Conservation (phyloP, 495 filamentous ascomycete genomes). For the Massariosphaeria phaeospora region DNA sequence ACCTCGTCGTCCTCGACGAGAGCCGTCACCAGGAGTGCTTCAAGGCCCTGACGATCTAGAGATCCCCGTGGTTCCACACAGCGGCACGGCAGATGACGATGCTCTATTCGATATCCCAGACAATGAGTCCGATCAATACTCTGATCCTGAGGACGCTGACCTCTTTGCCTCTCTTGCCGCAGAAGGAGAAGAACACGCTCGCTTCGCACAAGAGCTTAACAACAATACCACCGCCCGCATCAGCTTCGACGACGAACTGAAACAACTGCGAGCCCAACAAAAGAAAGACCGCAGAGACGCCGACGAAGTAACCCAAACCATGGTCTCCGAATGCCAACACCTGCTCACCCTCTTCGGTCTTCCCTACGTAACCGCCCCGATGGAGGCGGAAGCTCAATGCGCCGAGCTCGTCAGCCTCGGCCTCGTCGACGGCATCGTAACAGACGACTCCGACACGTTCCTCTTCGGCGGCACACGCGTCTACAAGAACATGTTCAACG, state of each 20-base stretch:
- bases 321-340: conserved; percentile 93
- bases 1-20: conserved; percentile 11
- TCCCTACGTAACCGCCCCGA: conserved; percentile 93
- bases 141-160: conserved; percentile 88
- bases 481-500: conserved; percentile 99
- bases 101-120: conserved; percentile 32
- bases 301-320: conserved; percentile 88
- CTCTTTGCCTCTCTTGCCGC: conserved; percentile 75
- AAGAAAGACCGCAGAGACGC: conserved; percentile 93
- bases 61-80: conserved; percentile 22
- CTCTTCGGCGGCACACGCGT: conserved; percentile 92
- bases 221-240: conserved; percentile 56
- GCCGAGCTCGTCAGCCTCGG: conserved; percentile 80
- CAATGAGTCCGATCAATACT: conserved; percentile 52
- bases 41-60: conserved; percentile 17
- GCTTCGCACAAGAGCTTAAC: conserved; percentile 83
- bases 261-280: conserved; percentile 81
- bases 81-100: conserved; percentile 33
- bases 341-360: conserved; percentile 85
- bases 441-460: conserved; percentile 95
- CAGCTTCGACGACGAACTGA: conserved; percentile 81
- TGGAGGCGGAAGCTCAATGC: conserved; percentile 98
- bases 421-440: conserved; percentile 96
- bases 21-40: neutral
- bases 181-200: conserved; percentile 86